A percentile compares a stretch with the other conserved stretches of the same genome.
Conservation (phyloP, 768 basidiomycete species). For the Termitomyces sp. region DNA sequence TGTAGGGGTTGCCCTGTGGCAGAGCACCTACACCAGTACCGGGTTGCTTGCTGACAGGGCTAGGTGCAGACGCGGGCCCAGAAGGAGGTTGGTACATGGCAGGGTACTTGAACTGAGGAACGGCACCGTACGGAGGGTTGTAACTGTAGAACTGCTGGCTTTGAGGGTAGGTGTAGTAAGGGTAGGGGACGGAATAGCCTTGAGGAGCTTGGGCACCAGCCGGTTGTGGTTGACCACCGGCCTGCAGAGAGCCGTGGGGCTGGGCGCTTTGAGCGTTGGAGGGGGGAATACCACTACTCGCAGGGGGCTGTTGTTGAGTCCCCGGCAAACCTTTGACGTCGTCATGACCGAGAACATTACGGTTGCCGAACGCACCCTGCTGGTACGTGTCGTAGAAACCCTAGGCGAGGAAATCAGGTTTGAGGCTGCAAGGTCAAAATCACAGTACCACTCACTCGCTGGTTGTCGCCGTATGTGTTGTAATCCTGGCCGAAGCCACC, state of each 20-base stretch:
- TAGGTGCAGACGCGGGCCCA: conserved; percentile 61
- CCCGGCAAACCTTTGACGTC: conserved; percentile 70
- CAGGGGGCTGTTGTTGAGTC: conserved; percentile 53
- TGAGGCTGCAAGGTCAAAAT: not conserved
- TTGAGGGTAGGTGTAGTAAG: conserved; percentile 66
- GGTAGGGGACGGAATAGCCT: conserved; percentile 57
- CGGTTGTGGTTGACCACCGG: conserved; percentile 54
- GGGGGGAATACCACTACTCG: conserved; percentile 44
- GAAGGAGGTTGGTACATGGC: conserved; percentile 73
- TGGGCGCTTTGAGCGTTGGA: conserved; percentile 53
- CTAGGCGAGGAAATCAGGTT: conserved; percentile 31
- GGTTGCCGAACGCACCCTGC: conserved; percentile 58
- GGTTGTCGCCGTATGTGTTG: conserved; percentile 57
- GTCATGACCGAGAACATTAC: conserved; percentile 67
- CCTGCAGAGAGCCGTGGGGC: conserved; percentile 49
- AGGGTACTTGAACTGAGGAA: conserved; percentile 78
- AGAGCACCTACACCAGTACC: conserved; percentile 46
- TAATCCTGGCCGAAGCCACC: conserved; percentile 66
- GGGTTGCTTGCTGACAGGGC: conserved; percentile 65
- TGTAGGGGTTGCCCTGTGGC: conserved; percentile 55
- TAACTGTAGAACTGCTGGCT: conserved; percentile 77
- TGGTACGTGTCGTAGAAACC: conserved; percentile 81
- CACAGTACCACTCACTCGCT: conserved; percentile 46
- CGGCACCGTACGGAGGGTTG: conserved; percentile 41
- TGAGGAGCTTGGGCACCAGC: conserved; percentile 61